Evolutionary conservation across 1,139 yeast species (phyloP).

Genomic region (Debaryomycetaceae sp.): DNA sequence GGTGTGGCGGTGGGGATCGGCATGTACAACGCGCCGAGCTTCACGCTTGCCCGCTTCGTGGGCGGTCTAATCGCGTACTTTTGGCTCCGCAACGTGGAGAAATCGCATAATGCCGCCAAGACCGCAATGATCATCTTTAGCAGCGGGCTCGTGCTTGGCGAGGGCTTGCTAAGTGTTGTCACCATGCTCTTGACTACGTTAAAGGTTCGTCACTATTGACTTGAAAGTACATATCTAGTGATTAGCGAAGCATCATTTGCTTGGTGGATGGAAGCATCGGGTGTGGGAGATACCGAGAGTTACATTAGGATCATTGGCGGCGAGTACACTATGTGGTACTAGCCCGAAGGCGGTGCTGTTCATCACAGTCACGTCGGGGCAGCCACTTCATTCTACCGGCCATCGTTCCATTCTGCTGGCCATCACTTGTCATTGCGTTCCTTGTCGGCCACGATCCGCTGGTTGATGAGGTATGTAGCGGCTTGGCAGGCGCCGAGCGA

Average conservation of each 20-base stretch:
- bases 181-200: slow-evolving; percentile 70
- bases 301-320: too few species aligned
- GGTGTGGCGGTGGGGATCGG: slow-evolving; percentile 98
- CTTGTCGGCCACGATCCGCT: slow-evolving; percentile 59
- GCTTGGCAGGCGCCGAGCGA: slow-evolving; percentile 58
- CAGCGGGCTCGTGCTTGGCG: slow-evolving; percentile 88
- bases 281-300: too few species aligned
- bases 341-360: neutral
- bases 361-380: neutral
- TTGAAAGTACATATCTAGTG: neutral
- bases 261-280: too few species aligned
- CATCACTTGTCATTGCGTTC: slow-evolving; percentile 31
- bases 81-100: slow-evolving; percentile 47
- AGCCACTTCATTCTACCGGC: neutral
- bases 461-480: slow-evolving; percentile 70
- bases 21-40: slow-evolving; percentile 85
- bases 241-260: too few species aligned
- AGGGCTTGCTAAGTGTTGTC: slow-evolving; percentile 76
- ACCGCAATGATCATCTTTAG: slow-evolving; percentile 68
- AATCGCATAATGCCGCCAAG: neutral
- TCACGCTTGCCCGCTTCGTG: slow-evolving; percentile 82
- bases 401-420: too few species aligned
- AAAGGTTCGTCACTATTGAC: slow-evolving; percentile 33
- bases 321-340: too few species aligned
- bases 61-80: slow-evolving; percentile 72